Evolutionary conservation across 306 rosid species (phyloP).

Genomic region (Quercus cerris): DNA sequence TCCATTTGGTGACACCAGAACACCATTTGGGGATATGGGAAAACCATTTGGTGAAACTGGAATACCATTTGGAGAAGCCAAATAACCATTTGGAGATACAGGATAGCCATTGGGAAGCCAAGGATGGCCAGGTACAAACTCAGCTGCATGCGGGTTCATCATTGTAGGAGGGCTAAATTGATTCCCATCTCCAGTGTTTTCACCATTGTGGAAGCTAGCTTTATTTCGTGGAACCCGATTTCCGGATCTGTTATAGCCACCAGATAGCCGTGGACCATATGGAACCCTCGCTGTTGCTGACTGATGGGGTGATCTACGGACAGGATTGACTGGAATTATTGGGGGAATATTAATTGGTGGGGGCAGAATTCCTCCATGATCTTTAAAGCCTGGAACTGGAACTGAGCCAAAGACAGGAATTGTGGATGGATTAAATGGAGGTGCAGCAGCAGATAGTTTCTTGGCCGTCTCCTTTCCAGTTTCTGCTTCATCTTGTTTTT

Average conservation of each 20-base stretch:
- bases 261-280: conserved; percentile 91
- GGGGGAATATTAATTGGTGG: conserved; percentile 91
- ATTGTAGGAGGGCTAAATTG: conserved; percentile 70
- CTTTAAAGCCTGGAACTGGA: conserved; percentile 73
- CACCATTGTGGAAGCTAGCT: conserved; percentile 50
- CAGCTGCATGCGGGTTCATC: conserved; percentile 95
- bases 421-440: conserved; percentile 86
- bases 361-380: conserved; percentile 88
- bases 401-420: conserved; percentile 81
- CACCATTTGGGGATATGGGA: conserved; percentile 54
- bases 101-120: conserved; percentile 84
- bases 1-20: conserved; percentile 54
- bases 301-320: conserved; percentile 90
- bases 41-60: conserved; percentile 57
- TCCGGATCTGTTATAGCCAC: conserved; percentile 81
- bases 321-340: conserved; percentile 70
- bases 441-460: conserved; percentile 98
- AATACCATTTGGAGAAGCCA: conserved; percentile 54
- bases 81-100: conserved; percentile 61
- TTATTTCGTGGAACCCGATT: conserved; percentile 74
- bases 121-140: conserved; percentile 86
- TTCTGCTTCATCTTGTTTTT: conserved; percentile 69
- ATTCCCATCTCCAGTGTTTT: conserved; percentile 57
- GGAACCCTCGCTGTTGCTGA: conserved; percentile 97
- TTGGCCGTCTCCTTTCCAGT: conserved; percentile 75